Base-by-base conservation (phyloP, 108 stramenopile species). In the Fragilariopsis cylindrus region DNA sequence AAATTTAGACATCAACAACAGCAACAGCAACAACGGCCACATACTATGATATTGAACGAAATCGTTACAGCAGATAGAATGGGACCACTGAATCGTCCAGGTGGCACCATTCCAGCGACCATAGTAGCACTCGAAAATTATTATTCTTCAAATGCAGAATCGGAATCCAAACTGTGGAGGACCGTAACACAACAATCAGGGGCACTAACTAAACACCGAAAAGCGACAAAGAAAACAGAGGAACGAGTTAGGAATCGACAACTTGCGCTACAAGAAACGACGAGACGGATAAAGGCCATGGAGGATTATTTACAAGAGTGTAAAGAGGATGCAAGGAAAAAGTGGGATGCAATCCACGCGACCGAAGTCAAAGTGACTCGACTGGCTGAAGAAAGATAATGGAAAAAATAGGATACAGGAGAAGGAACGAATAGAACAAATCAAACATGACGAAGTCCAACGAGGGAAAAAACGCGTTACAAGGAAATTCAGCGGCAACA, bases 331-430 rank as follows among this genome's bases (percentile, higher is more conserved):
- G 72, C 87, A 5, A 63, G 78, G 12, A 67, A 66, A 39, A 76
- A 69, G 58, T 92, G 91, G 91, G 70, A 79, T 40, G 72, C 75
- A 4, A 87, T 92, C 62, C 79, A 88, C 45, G 45, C 79, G 13
- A 69, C 80, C 1, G 86, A 87, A 76, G 77, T 82, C 11, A 66
- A 74, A 72, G 79, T 87, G 54, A 77, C 74, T 13, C 79, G 75
- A 53, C 70, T 83, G 41, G 76, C 87, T 41, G 82, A 81, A 62
- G 82, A 84, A 57, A 72, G 71, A 75, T 77, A 72, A 76, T 74
- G 75, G 78, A 83, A 69, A 83, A 44, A 80, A 65, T 65, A 68
- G 75, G 55, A 50, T 78, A 7, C 63, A 70, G 47, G 82, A 84
- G 60, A 52, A 79, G 43, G 43, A 83, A 46, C 82, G 87, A 41